Percentiles rank a stretch among this genome's conserved stretches.
Conservation (phyloP, 495 filamentous ascomycete species). For the Aspergillus diversus region DNA sequence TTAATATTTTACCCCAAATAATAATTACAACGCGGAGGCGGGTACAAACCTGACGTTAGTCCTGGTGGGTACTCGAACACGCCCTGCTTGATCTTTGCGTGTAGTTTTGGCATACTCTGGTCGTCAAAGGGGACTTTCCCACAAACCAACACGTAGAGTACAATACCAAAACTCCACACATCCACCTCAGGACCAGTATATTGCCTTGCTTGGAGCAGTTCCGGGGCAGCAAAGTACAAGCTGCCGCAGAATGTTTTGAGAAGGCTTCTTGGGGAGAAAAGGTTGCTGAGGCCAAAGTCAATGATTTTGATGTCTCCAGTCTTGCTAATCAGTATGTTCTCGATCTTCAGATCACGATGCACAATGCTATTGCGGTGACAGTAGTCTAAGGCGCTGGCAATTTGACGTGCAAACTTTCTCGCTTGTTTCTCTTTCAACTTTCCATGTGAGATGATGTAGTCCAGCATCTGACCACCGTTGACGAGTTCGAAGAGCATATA, state of each 20-base stretch:
- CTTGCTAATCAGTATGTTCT: conserved; percentile 99
- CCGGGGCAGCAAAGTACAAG: conserved; percentile 96
- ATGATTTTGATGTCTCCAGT: conserved; percentile 99
- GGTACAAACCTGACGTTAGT: conserved; percentile 76
- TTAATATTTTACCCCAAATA: not conserved
- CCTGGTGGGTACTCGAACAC: conserved; percentile 94
- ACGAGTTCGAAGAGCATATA: conserved; percentile 99
- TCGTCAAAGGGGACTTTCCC: conserved; percentile 99
- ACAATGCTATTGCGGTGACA: conserved; percentile 99
- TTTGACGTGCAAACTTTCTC: conserved; percentile 95
- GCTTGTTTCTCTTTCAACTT: conserved; percentile 98
- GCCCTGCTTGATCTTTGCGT: conserved; percentile 99
- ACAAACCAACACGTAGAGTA: conserved; percentile 97
- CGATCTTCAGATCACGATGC: conserved; percentile 96
- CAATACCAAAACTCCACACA: conserved; percentile 98
- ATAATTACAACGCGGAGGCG: not conserved
- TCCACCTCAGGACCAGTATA: conserved; percentile 98
- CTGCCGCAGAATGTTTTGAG: conserved; percentile 98
- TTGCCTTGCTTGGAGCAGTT: conserved; percentile 88
- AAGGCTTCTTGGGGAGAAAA: conserved; percentile 84
- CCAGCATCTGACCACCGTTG: conserved; percentile 98
- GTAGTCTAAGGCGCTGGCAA: conserved; percentile 97
- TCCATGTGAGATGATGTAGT: conserved; percentile 99
- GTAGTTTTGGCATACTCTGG: conserved; percentile 97
- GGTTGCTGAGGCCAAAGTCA: conserved; percentile 96